phyloP scores from a whole-genome alignment of 2,329 filamentous ascomycete species.

The Neofusicoccum umdonicola region DNA sequence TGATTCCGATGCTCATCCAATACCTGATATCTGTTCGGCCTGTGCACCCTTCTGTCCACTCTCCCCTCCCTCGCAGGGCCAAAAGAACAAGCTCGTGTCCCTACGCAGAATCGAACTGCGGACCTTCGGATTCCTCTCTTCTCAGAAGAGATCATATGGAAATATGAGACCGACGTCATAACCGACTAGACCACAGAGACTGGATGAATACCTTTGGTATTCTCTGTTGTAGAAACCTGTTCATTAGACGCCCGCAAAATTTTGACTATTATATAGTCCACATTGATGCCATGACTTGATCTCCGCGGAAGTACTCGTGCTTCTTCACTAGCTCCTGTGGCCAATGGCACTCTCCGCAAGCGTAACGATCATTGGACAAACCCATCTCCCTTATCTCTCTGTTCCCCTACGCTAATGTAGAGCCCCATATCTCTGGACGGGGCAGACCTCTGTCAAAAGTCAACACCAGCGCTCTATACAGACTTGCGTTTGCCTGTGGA shows the following conservation, averaged over 20 bases:
- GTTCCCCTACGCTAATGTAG: neutral
- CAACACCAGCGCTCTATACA: slow-evolving; percentile 12
- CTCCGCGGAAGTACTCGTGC: slow-evolving; percentile 5
- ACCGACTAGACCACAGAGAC: slow-evolving; percentile 17
- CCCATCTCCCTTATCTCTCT: slow-evolving; percentile 10
- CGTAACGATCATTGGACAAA: slow-evolving; percentile 1
- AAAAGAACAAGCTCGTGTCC: neutral
- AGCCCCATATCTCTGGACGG: neutral
- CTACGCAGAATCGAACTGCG: slow-evolving; percentile 13
- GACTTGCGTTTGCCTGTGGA: neutral
- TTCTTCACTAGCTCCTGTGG: neutral
- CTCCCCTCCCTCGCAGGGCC: too few relatives aligned
- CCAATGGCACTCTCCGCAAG: neutral
- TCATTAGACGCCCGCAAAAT: neutral
- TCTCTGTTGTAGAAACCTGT: neutral
- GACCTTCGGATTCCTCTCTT: slow-evolving; percentile 15
- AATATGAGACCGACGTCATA: slow-evolving; percentile 18
- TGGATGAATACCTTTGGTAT: neutral
- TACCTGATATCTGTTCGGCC: too few relatives aligned
- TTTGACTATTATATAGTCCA: neutral
- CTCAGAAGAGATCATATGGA: slow-evolving; percentile 12
- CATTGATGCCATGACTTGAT: neutral
- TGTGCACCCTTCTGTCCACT: too few relatives aligned
- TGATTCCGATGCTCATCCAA: too few relatives aligned
- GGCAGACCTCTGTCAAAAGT: neutral